Conservation (phyloP, 352 stramenopile genomes). For the Phytophthora pini region DNA sequence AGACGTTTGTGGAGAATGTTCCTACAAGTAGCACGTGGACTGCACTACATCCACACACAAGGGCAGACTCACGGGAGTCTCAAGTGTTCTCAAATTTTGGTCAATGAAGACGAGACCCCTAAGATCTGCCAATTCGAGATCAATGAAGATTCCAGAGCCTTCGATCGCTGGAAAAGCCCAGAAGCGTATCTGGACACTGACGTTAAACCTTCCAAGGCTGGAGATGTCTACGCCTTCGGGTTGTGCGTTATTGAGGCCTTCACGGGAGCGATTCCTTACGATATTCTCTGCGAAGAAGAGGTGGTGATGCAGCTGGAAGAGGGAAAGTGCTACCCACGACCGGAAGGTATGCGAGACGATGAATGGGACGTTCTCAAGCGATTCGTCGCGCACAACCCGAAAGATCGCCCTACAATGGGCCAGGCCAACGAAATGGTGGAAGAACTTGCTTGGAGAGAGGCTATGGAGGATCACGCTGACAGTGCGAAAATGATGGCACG, state of each 20-base stretch:
- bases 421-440: conserved; percentile 30
- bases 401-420: conserved; percentile 23
- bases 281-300: conserved; percentile 14
- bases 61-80: conserved; percentile 21
- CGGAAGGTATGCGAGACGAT: conserved; percentile 25
- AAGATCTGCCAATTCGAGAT: conserved; percentile 38
- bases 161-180: conserved; percentile 34
- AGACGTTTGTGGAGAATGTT: conserved; percentile 30
- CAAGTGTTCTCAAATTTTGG: conserved; percentile 34
- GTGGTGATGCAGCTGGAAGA: conserved; percentile 17
- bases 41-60: conserved; percentile 28
- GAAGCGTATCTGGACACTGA: conserved; percentile 26
- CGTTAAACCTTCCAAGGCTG: conserved; percentile 21
- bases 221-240: conserved; percentile 32
- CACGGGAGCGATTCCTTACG: conserved; percentile 28
- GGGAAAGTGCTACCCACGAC: conserved; percentile 19
- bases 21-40: conserved; percentile 24
- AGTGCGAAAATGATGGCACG: background rate
- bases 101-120: conserved; percentile 10
- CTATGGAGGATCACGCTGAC: conserved; percentile 2
- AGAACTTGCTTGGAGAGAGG: conserved; percentile 23
- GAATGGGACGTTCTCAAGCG: conserved; percentile 33
- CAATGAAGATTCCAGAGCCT: conserved; percentile 7
- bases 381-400: conserved; percentile 26
- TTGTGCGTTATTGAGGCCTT: conserved; percentile 37